A percentile compares a stretch with the other conserved stretches of the same genome.
These are phyloP conservation scores for Auxenochlorella pyrenoidosa DNA, from an alignment of 139 green algal species.

Conservation along the genomic window DNA sequence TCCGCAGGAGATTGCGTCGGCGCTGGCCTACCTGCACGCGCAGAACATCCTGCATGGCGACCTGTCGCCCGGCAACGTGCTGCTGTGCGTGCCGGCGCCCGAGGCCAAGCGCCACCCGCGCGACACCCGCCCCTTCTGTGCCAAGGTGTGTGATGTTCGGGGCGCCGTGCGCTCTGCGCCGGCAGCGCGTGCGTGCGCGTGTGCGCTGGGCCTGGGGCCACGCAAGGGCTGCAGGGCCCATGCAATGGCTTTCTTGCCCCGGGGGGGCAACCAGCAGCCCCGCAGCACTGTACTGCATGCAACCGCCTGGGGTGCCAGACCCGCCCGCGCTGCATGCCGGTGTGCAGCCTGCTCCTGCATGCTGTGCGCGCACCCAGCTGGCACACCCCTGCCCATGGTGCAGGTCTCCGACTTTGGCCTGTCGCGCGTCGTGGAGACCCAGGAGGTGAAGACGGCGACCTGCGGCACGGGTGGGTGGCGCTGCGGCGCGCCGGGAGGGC, in stretches of 20 bases:
- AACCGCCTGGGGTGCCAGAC: no score
- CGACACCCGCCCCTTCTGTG: constrained; percentile 50
- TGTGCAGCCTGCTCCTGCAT: background rate
- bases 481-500: no score
- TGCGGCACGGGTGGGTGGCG: no score
- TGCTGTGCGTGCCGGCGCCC: constrained; percentile 20
- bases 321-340: no score
- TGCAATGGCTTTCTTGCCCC: no score
- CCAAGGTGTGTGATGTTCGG: constrained; percentile 69
- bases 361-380: background rate
- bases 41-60: constrained; percentile 69
- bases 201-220: no score
- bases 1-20: constrained; percentile 56
- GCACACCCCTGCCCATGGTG: background rate
- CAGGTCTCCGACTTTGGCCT: background rate
- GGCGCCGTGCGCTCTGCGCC: no score
- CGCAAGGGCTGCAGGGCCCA: no score
- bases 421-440: background rate
- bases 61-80: constrained; percentile 67
- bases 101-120: background rate
- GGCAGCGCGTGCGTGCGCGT: no score
- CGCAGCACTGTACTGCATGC: no score
- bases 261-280: no score
- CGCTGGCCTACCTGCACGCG: constrained; percentile 68
- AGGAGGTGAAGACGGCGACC: no score